Evolutionary conservation across 2,329 filamentous ascomycete genomes (phyloP).

Genomic region (Byssochlamys sp.): DNA sequence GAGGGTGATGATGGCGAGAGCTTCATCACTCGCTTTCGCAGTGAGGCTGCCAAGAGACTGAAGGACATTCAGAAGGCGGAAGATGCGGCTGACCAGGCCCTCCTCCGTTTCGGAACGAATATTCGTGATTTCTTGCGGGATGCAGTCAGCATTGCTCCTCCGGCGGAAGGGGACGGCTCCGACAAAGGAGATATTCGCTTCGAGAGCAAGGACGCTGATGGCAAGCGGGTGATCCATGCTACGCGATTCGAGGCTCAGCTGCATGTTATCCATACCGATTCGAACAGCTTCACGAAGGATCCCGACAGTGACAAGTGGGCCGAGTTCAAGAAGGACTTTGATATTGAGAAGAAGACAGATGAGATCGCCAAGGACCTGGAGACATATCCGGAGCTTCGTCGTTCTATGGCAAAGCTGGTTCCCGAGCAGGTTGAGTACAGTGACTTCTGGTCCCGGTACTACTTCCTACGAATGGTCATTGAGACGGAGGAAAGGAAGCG

Average conservation of each 20-base stretch:
- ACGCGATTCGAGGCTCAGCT: slow-evolving; percentile 91
- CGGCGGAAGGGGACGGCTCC: slow-evolving; percentile 43
- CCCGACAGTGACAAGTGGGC: slow-evolving; percentile 66
- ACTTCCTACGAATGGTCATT: slow-evolving; percentile 84
- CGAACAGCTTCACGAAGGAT: slow-evolving; percentile 74
- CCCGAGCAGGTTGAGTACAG: slow-evolving; percentile 81
- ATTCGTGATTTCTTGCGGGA: slow-evolving; percentile 83
- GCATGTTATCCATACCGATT: slow-evolving; percentile 81
- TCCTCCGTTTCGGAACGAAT: slow-evolving; percentile 82
- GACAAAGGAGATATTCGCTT: slow-evolving; percentile 61
- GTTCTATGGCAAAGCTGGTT: slow-evolving; percentile 92
- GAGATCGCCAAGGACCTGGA: slow-evolving; percentile 73
- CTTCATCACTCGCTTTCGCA: slow-evolving; percentile 65
- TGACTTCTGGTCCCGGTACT: slow-evolving; percentile 90
- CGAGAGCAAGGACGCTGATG: slow-evolving; percentile 80
- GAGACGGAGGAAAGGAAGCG: slow-evolving; percentile 85
- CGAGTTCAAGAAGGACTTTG: slow-evolving; percentile 63
- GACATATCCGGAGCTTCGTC: slow-evolving; percentile 72
- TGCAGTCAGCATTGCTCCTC: slow-evolving; percentile 77
- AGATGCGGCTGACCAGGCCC: slow-evolving; percentile 89
- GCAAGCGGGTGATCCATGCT: slow-evolving; percentile 87
- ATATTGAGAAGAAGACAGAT: slow-evolving; percentile 73
- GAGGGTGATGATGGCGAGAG: slow-evolving; percentile 40
- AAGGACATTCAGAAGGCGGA: slow-evolving; percentile 87
- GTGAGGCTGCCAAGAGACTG: slow-evolving; percentile 70